Conservation (phyloP, 306 rosid genomes). For the Malus fusca region DNA sequence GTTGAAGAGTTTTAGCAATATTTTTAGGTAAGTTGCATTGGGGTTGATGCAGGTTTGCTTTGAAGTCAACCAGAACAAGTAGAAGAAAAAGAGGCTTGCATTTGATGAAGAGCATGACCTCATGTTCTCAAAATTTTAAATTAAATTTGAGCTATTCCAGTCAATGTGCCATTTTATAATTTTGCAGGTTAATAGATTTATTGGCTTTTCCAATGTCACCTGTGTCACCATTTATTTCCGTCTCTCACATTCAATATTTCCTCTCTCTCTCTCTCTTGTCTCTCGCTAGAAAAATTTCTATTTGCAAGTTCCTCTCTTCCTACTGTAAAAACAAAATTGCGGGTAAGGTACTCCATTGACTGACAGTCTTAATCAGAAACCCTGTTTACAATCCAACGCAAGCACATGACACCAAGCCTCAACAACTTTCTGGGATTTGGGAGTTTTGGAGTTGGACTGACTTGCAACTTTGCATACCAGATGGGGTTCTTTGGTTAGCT, state of each 20-base stretch:
- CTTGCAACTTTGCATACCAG: not conserved
- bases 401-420: constrained; percentile 8
- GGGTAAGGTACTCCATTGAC: not conserved
- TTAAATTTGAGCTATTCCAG: not conserved
- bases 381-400: not conserved
- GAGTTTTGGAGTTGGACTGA: not conserved
- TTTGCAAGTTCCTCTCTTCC: constrained; percentile 12
- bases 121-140: not conserved
- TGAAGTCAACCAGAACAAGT: constrained; percentile 35
- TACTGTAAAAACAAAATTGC: constrained; percentile 5
- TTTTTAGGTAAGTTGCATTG: constrained; percentile 20
- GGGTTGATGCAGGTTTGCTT: constrained; percentile 40
- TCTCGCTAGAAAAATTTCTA: constrained; percentile 2
- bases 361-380: constrained; percentile 21
- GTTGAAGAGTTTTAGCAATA: too few species aligned
- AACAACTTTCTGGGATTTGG: not conserved
- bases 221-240: constrained; percentile 27
- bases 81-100: constrained; percentile 1
- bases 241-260: not conserved
- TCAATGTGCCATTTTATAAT: constrained; percentile 9
- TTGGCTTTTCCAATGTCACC: constrained; percentile 17
- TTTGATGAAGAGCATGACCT: constrained; percentile 13
- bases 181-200: constrained; percentile 8
- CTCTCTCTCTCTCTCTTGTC: not conserved
- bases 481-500: constrained; percentile 5